Percentiles rank a stretch among this genome's conserved stretches.
phyloP scores from a whole-genome alignment of 2,329 filamentous ascomycete species.

The Nemania diffusa region DNA sequence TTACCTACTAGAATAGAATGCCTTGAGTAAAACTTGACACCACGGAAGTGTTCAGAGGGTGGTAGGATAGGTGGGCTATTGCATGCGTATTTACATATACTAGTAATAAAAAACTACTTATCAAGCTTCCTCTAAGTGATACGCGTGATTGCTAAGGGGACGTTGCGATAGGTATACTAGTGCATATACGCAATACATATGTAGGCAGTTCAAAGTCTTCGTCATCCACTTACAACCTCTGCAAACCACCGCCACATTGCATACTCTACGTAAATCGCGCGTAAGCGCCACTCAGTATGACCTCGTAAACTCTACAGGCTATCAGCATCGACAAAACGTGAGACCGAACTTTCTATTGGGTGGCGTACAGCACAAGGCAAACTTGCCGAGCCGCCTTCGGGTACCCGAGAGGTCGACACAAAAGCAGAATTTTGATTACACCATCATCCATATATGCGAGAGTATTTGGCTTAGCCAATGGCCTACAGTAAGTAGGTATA shows the following conservation, averaged over 20 bases:
- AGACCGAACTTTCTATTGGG: not conserved
- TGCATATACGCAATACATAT: too few species aligned
- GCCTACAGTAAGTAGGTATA: not conserved
- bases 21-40: not conserved
- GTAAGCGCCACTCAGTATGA: not conserved
- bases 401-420: not conserved
- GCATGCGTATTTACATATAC: not conserved
- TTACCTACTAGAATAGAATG: too few species aligned
- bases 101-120: not conserved
- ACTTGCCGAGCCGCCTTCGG: not conserved
- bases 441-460: not conserved
- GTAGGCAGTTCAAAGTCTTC: not conserved
- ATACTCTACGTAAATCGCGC: not conserved
- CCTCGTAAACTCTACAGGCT: not conserved
- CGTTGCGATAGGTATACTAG: not conserved
- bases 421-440: not conserved
- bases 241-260: not conserved
- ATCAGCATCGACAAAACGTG: not conserved
- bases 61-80: not conserved
- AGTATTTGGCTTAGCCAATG: not conserved
- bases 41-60: not conserved
- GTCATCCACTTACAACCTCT: constrained; percentile 3
- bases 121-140: not conserved
- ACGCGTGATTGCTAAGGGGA: not conserved
- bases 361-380: constrained; percentile 7